Conservation (phyloP, 495 filamentous ascomycete species). For the Tuber borchii region DNA sequence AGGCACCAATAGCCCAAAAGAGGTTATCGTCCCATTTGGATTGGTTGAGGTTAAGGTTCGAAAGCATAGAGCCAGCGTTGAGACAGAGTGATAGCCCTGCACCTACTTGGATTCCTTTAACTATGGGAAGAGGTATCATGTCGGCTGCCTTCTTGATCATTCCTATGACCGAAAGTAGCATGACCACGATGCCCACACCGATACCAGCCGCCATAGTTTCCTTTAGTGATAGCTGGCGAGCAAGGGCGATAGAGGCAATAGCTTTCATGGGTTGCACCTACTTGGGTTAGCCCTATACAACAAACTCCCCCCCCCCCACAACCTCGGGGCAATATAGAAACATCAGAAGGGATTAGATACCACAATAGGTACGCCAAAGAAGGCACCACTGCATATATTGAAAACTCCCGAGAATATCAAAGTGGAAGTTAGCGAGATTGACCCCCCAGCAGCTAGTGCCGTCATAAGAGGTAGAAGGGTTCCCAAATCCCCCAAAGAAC, state of each 20-base stretch:
- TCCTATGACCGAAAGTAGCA: conserved; percentile 70
- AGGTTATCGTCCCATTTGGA: conserved; percentile 61
- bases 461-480: conserved; percentile 85
- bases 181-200: conserved; percentile 63
- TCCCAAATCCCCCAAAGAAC: conserved; percentile 82
- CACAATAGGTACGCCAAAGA: conserved; percentile 85
- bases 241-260: conserved; percentile 79
- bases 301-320: background rate
- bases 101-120: conserved; percentile 91
- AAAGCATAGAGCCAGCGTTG: conserved; percentile 60
- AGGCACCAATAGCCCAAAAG: conserved; percentile 63
- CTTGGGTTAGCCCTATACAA: conserved; percentile 6
- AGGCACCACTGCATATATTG: conserved; percentile 72
- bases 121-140: conserved; percentile 73
- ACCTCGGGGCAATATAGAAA: conserved; percentile 3
- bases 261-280: conserved; percentile 53
- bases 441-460: conserved; percentile 64
- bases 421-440: conserved; percentile 73
- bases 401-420: conserved; percentile 80
- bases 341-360: conserved; percentile 39
- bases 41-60: conserved; percentile 54
- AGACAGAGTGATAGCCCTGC: conserved; percentile 75
- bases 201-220: conserved; percentile 74
- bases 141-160: conserved; percentile 61
- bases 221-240: conserved; percentile 55